phyloP scores from a whole-genome alignment of 345 rosid genomes.

The Eucalyptus marginata region DNA sequence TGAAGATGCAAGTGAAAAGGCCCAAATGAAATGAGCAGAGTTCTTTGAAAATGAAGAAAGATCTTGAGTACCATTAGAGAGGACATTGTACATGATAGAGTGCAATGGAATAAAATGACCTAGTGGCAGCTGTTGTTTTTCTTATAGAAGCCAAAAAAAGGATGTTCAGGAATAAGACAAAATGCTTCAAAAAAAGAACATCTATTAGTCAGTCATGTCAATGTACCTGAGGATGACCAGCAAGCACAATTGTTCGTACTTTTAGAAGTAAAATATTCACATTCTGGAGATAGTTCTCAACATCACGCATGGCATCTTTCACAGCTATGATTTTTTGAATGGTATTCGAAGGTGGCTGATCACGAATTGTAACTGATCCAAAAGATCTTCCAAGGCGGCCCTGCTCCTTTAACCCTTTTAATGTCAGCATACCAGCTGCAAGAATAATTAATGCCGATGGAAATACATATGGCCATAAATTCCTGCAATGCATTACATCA shows the following conservation, averaged over 20 bases:
- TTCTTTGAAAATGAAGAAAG: not conserved
- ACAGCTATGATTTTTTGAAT: constrained; percentile 85
- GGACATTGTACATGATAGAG: not conserved
- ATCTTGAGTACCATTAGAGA: not conserved
- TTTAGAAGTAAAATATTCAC: constrained; percentile 74
- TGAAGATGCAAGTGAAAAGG: not conserved
- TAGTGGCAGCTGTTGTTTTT: not conserved
- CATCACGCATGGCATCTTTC: constrained; percentile 84
- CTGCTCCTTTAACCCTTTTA: constrained; percentile 83
- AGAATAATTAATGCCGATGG: constrained; percentile 50
- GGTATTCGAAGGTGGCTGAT: constrained; percentile 97
- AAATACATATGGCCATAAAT: constrained; percentile 57
- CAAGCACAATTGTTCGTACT: constrained; percentile 59
- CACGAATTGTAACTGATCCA: constrained; percentile 71
- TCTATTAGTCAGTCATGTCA: not conserved
- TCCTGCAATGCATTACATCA: constrained; percentile 21
- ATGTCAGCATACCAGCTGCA: constrained; percentile 69
- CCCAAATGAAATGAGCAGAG: not conserved
- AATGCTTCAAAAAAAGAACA: not conserved
- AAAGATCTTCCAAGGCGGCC: constrained; percentile 91
- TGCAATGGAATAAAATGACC: not conserved
- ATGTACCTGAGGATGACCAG: constrained; percentile 94
- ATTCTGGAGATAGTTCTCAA: constrained; percentile 80
- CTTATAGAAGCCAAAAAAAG: not conserved
- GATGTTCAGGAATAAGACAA: not conserved